These are phyloP conservation scores for Calonectria henricotiae DNA, from an alignment of 2,329 filamentous ascomycete genomes.

Conservation along the genomic window DNA sequence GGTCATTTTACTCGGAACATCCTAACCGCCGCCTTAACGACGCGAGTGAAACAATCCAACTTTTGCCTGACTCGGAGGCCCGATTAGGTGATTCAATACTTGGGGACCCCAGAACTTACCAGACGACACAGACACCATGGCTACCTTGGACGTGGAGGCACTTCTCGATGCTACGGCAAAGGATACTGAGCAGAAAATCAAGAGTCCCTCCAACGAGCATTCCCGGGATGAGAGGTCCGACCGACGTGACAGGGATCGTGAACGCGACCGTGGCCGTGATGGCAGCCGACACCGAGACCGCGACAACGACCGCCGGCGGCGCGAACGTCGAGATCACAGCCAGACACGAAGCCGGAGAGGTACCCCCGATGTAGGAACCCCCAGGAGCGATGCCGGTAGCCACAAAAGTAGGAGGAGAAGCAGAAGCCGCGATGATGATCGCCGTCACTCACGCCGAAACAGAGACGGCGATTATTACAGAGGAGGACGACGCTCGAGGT, in stretches of 20 bases:
- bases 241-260: slow-evolving; percentile 71
- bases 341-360: slow-evolving; percentile 63
- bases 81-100: slow-evolving; percentile 33
- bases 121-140: slow-evolving; percentile 59
- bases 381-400: slow-evolving; percentile 83
- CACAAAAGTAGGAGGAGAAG: slow-evolving; percentile 87
- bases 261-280: slow-evolving; percentile 72
- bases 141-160: slow-evolving; percentile 84
- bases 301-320: slow-evolving; percentile 67
- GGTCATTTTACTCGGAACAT: slow-evolving; percentile 34
- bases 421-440: slow-evolving; percentile 83
- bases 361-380: slow-evolving; percentile 75
- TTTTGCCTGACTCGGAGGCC: slow-evolving; percentile 31
- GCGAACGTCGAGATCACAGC: slow-evolving; percentile 73
- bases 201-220: slow-evolving; percentile 68
- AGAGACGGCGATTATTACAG: slow-evolving; percentile 83
- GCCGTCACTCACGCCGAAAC: slow-evolving; percentile 81
- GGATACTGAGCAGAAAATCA: slow-evolving; percentile 67
- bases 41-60: slow-evolving; percentile 32
- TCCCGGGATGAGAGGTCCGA: slow-evolving; percentile 61
- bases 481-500: slow-evolving; percentile 71
- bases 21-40: slow-evolving; percentile 35
- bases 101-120: slow-evolving; percentile 35
- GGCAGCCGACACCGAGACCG: slow-evolving; percentile 72
- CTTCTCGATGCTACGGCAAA: slow-evolving; percentile 89